Base-by-base conservation (phyloP, 1,139 yeast species). In the Blastobotrys ciferrii region DNA sequence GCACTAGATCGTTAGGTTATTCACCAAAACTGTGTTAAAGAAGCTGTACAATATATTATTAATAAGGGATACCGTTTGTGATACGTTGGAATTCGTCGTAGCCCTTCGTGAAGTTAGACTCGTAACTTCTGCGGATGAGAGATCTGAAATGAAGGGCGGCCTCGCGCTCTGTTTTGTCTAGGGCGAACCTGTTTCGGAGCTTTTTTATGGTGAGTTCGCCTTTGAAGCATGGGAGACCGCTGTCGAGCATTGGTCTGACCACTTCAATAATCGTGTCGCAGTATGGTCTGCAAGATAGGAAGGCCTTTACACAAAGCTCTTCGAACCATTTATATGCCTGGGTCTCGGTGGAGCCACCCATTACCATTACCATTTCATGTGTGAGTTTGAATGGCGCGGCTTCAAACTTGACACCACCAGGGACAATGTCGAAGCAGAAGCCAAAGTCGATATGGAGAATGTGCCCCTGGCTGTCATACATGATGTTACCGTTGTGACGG, bases 381-480 rank as follows among this genome's bases (percentile, higher is more conserved):
- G 98, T 92, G 58, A 94, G 78, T 66, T 94, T 94, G 75, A 94
- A 94, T 13, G 98, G 98, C 1, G 96, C 96, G 14, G 89, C 95
- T 64, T 94, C 99, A 66, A 94, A 94, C 61, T 84, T 87, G 49
- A 94, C 98, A 32, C 98, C 98, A 56, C 99, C 99, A 3, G 99
- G 99, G 33, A 88, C 98, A 69, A 94, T 92, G 70, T 94, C 98
- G 67, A 94, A 94, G 62, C 97, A 91, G 75, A 94, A 92, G 3
- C 99, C 98, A 71, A 94, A 94, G 71, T 94, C 99, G 68, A 94
- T 87, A 67, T 94, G 99, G 53, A 94, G 73, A 51, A 94, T 80
- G 64, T 92, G 97, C 2, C 99, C 99, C 57, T 87, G 86, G 53
- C 83, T 88, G 65, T 92, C 98, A 66, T 92, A 92, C 98, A 94